Base-by-base conservation (phyloP, 176 grass and related monocot species). In the Carex kokanica region DNA sequence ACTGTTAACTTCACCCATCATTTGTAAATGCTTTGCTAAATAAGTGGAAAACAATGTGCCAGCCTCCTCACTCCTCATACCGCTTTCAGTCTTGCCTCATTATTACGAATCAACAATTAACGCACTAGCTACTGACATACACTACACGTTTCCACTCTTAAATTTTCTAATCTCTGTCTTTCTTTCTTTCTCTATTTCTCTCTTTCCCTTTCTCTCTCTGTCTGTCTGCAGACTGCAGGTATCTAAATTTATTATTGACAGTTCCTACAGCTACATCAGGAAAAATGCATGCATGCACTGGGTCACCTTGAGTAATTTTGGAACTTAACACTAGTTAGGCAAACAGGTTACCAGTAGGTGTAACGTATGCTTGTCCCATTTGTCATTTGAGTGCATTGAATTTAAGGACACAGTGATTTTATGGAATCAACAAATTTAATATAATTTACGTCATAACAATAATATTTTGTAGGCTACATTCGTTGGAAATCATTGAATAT, bases 21-120 rank as follows among this genome's bases (percentile, higher is more conserved):
- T 31, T n/a, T 69, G 65, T 69, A 40, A 74, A 74, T 74, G 43
- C 25, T 74, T 27, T 52, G 43, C 70, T 52, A 74, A 51, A 74
- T 24, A 15, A 52, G 70, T 8, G 24, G 20, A 51, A 74, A 74
- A 53, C 45, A 74, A 45, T 24, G 40, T 12, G 10, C 11, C 70
- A 74, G 21, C 70, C 10, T 51, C 43, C 43, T 52, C 70, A 74
- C 40, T 38, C 5, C 36, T 38, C 36, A 38, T 38, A 74, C 43
- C 12, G 4, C 38, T 74, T 74, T 74, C 10, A 49, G 20, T 20
- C 69, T 49, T 73, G 38, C n/a, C 40, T 23, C 69, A 73, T 49
- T 73, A 73, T 0, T 2, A 72, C 40, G 40, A 45, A 43, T 23
- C 68, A 72, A 72, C 40, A 72, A 63, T 63, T 34, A 72, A 72